phyloP scores from a whole-genome alignment of 805 yeast genomes.

The Pichia nanzhaoensis region DNA sequence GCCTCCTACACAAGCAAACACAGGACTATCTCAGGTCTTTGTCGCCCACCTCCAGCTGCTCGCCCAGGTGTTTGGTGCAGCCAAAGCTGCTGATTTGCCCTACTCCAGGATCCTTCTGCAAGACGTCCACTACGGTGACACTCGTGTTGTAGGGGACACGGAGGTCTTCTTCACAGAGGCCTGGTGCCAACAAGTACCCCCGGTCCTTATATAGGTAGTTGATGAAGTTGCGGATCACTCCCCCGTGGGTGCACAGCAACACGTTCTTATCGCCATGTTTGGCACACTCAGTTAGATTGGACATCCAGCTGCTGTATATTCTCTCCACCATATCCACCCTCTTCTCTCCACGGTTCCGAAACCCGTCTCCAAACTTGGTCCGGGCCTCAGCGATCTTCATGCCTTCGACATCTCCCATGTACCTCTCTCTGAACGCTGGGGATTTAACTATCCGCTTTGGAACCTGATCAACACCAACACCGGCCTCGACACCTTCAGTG shows the following conservation, averaged over 20 bases:
- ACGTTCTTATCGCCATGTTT: conserved; percentile 39
- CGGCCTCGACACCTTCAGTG: conserved; percentile 29
- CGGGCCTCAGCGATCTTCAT: conserved; percentile 62
- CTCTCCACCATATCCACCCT: conserved; percentile 40
- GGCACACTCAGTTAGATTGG: conserved; percentile 34
- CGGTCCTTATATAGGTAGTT: conserved; percentile 35
- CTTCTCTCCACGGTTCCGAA: conserved; percentile 62
- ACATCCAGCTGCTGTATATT: conserved; percentile 26
- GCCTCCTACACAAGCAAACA: no score
- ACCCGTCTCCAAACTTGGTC: conserved; percentile 47
- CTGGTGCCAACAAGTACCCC: neutral
- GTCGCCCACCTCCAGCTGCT: conserved; percentile 29
- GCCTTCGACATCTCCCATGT: conserved; percentile 78
- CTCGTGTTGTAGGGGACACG: conserved; percentile 63
- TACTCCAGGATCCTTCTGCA: conserved; percentile 22
- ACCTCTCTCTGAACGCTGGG: conserved; percentile 53
- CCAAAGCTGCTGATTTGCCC: conserved; percentile 47
- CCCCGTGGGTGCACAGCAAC: conserved; percentile 72
- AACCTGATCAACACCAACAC: conserved; percentile 14
- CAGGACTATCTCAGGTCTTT: conserved; percentile 1
- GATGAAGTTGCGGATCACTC: conserved; percentile 59
- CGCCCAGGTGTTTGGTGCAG: conserved; percentile 65
- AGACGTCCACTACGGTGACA: conserved; percentile 57
- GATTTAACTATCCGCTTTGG: conserved; percentile 26
- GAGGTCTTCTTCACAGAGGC: neutral